Conservation (phyloP, 2,329 filamentous ascomycete species). For the Hypoxylon sp. region DNA sequence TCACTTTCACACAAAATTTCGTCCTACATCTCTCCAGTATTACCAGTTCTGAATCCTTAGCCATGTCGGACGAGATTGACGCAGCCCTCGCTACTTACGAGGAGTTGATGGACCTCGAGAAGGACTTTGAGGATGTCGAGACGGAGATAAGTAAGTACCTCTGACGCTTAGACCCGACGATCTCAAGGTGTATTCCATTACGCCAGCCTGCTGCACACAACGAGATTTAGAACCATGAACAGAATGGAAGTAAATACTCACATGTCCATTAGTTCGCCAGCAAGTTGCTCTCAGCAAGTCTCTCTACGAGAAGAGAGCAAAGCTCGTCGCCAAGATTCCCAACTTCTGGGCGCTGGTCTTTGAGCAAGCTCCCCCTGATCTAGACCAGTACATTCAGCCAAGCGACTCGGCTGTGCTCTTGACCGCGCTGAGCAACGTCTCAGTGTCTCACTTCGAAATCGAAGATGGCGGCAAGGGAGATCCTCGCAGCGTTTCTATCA, state of each 20-base stretch:
- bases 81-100: constrained; percentile 72
- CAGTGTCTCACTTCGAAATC: constrained; percentile 86
- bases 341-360: constrained; percentile 97
- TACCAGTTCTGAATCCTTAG: constrained; percentile 9
- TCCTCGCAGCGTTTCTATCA: constrained; percentile 83
- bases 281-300: constrained; percentile 77
- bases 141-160: constrained; percentile 80
- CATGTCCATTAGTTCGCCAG: constrained; percentile 72
- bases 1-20: constrained; percentile 10
- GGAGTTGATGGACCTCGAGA: constrained; percentile 83
- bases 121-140: constrained; percentile 87
- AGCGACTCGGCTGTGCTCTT: constrained; percentile 82
- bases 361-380: constrained; percentile 85
- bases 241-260: constrained; percentile 29
- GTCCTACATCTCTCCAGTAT: not conserved
- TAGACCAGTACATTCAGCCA: constrained; percentile 90
- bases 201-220: constrained; percentile 17
- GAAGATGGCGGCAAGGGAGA: constrained; percentile 74
- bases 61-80: constrained; percentile 45
- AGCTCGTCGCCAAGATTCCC: constrained; percentile 79
- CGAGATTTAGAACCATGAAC: not conserved
- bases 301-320: constrained; percentile 82
- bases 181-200: constrained; percentile 2
- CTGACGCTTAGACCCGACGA: not conserved
- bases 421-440: constrained; percentile 75